Percentiles rank a stretch among this genome's conserved stretches.
These are phyloP conservation scores for Pichia cephalocereana DNA, from an alignment of 805 yeast genomes.

Conservation along the genomic window DNA sequence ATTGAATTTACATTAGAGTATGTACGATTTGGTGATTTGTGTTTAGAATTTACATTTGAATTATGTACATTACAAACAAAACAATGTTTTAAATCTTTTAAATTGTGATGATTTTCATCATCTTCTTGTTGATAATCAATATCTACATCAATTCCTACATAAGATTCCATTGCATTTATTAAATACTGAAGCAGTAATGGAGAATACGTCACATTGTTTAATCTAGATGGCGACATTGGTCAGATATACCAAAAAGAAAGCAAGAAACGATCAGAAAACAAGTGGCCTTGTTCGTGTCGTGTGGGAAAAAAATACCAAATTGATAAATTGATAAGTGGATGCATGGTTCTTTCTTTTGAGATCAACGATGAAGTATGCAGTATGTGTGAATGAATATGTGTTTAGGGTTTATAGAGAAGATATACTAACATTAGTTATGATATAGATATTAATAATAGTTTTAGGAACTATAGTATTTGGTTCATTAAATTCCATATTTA, in stretches of 20 bases:
- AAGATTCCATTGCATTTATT: no score
- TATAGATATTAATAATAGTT: constrained; percentile 25
- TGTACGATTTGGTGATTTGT: background rate
- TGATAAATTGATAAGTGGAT: background rate
- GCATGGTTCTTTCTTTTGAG: background rate
- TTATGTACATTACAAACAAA: background rate
- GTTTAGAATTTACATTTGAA: background rate
- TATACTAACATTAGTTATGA: background rate
- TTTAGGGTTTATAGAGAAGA: background rate
- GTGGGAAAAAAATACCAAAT: no score
- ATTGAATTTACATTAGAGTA: background rate
- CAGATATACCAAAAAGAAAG: no score
- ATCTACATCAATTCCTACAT: background rate
- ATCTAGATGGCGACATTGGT: no score
- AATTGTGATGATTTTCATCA: background rate
- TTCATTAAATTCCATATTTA: constrained; percentile 61
- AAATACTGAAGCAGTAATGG: no score
- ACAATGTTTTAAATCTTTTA: background rate
- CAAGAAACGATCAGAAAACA: no score
- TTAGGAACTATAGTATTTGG: constrained; percentile 59
- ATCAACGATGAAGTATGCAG: background rate
- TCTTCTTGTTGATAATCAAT: background rate
- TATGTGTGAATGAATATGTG: background rate
- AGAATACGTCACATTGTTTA: no score
- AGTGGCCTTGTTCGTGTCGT: no score